Evolutionary conservation across 345 rosid genomes (phyloP), one percentile per base, ranked within the genome.

Genomic region (Brassica napus): DNA sequence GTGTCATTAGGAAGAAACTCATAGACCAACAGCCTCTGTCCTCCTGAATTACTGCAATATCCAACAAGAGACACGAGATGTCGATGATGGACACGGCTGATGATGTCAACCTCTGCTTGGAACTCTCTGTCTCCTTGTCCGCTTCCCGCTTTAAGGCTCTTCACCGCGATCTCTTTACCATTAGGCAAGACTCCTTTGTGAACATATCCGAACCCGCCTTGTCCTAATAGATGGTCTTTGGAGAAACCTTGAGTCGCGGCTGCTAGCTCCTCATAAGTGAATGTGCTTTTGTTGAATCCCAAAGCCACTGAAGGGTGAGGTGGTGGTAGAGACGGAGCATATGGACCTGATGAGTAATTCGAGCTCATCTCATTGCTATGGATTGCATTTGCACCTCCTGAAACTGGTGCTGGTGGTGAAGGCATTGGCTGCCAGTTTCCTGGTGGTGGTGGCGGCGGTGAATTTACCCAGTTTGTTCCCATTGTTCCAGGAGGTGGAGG

Each of bases 121-220:
- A 92, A 94, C 77, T 91, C 98, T 1, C 87, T 81, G 0, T 88
- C 89, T 0, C 97, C 97, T 78, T 92, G 97, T 8, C 97, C 92
- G 2, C 97, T 88, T 3, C 90, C 97, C 0, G 86, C 81, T 84
- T 91, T 94, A 8, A 94, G 88, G 35, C 89, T 82, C 85, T 92
- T 92, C 30, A 89, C 94, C 0, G 98, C 97, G 0, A 94, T 77
- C 82, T 88, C 97, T 82, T 94, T 94, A 28, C 97, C 92, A 26
- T 77, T 86, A 3, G 91, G 91, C 81, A 94, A 70, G 0, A 87
- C 35, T 32, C 98, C 97, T 72, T 88, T 94, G 77, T 92, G 86
- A 28, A 94, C 98, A 44, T 84, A 90, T 1, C 98, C 94, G n/a
- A 92, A 94, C 42, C 97, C 98, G 2, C 98, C 98, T 67, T 90